Evolutionary conservation across 768 basidiomycete genomes (phyloP).

Genomic region (Leccinum boreale): DNA sequence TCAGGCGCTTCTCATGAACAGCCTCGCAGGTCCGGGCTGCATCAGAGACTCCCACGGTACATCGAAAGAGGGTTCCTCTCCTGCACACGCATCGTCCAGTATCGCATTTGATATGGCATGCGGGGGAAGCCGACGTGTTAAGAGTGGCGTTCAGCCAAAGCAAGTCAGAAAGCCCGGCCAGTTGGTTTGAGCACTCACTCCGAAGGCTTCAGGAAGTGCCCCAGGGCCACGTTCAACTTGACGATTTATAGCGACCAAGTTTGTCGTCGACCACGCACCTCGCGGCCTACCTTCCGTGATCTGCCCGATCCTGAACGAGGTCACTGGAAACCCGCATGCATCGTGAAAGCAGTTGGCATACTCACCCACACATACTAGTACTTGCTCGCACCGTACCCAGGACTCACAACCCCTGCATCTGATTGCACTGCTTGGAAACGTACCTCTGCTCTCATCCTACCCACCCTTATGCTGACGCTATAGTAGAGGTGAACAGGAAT

Average conservation of each 20-base stretch:
- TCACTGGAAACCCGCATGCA: slow-evolving; percentile 22
- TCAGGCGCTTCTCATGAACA: slow-evolving; percentile 7
- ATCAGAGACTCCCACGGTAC: slow-evolving; percentile 26
- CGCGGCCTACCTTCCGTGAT: slow-evolving; percentile 30
- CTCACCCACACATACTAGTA: slow-evolving; percentile 24
- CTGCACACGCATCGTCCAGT: slow-evolving; percentile 27
- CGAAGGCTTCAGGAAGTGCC: slow-evolving; percentile 26
- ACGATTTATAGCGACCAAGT: slow-evolving; percentile 38
- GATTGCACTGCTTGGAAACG: slow-evolving; percentile 27
- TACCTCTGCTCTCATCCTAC: slow-evolving; percentile 12
- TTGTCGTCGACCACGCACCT: slow-evolving; percentile 35
- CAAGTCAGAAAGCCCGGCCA: neutral
- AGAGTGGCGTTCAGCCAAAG: neutral
- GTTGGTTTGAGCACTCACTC: slow-evolving; percentile 16
- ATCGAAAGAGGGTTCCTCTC: slow-evolving; percentile 14
- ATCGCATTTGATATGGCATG: slow-evolving; percentile 26
- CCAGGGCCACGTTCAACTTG: slow-evolving; percentile 31
- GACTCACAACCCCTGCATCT: slow-evolving; percentile 26
- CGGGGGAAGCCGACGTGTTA: slow-evolving; percentile 26
- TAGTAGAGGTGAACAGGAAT: slow-evolving; percentile 37
- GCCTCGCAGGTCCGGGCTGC: slow-evolving; percentile 16
- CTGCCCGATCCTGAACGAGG: slow-evolving; percentile 37
- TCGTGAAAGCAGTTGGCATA: neutral
- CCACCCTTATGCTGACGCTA: slow-evolving; percentile 8
- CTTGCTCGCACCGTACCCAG: slow-evolving; percentile 35